Conservation (phyloP, 148 eudicot species). For the Chenopodium suecicum region DNA sequence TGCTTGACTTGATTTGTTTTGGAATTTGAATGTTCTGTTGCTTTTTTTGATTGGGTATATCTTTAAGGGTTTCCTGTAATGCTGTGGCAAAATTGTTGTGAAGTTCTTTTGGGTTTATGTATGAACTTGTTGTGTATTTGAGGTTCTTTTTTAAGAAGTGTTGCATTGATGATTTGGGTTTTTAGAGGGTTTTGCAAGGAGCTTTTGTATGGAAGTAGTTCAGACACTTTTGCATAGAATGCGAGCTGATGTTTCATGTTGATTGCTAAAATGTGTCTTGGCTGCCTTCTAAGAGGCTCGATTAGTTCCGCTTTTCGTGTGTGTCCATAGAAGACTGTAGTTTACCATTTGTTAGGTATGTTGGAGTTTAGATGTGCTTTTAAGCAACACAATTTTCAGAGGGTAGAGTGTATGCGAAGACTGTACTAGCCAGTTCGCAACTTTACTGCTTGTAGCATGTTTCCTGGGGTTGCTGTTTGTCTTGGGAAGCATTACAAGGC, state of each 20-base stretch:
- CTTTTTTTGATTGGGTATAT: not conserved
- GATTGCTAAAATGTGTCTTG: not conserved
- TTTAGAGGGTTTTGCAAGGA: not conserved
- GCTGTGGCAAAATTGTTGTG: not conserved
- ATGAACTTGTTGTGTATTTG: not conserved
- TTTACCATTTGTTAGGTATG: not conserved
- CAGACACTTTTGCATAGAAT: not conserved
- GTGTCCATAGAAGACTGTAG: not conserved
- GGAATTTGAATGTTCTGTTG: not conserved
- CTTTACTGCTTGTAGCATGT: not conserved
- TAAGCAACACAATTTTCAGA: not conserved
- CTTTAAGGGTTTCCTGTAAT: not conserved
- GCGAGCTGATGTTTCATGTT: not conserved
- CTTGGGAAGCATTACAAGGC: not conserved
- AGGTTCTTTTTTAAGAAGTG: too few relatives aligned
- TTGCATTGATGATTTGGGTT: conserved; percentile 10
- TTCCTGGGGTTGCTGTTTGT: not conserved
- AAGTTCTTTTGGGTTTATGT: not conserved
- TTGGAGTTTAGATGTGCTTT: not conserved
- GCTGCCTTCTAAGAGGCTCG: conserved; percentile 1
- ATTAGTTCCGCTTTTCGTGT: not conserved
- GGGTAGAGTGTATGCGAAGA: not conserved
- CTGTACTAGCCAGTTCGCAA: not conserved
- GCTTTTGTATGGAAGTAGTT: not conserved
- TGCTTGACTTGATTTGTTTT: not conserved